Evolutionary conservation across 2,329 filamentous ascomycete genomes (phyloP), one percentile per base, ranked within the genome.

Genomic region (Alternaria sp.): DNA sequence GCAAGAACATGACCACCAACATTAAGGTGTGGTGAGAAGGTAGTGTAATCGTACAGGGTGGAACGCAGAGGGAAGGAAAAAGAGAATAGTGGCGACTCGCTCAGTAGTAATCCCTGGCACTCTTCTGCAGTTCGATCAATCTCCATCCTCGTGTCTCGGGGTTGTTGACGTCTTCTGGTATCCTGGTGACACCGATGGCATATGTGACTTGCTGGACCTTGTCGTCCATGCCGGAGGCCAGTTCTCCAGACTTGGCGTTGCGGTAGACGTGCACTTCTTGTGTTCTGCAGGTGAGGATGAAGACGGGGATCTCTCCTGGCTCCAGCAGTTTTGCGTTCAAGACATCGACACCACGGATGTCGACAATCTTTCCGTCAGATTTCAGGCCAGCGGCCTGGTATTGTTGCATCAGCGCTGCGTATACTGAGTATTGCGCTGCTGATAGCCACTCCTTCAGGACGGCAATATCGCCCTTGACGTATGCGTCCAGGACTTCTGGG

Each of bases 141-240:
- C 95, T 90, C 96, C 96, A 99, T 30, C 96, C 96, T 77, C 94
- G 88, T 11, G 96, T 99, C 84, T 99, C 96, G 2, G 94, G 92
- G 81, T 99, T 98, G 85, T 90, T 95, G 71, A 98, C 95, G 72
- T 99, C 96, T 78, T 99, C 96, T 3, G 96, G 90, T 64, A 97
- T 89, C 69, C 96, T 87, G 4, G 96, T 99, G 64, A 99, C 92
- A 73, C 96, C 96, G 72, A 99, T 98, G 67, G 95, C 96, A 77
- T 99, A 99, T 3, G 96, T 98, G 71, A 99, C 96, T 71, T 97
- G 90, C 82, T 99, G 96, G 23, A 99, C 96, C 83, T 94, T 96
- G 82, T 99, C 96, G 82, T 99, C 96, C 94, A 97, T 98, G 46
- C 96, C 96, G 12, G 95, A 95, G 4, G 95, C 94, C 51, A 99